These are phyloP conservation scores for Neoboletus magnificus DNA, from an alignment of 768 basidiomycete species.

Conservation along the genomic window DNA sequence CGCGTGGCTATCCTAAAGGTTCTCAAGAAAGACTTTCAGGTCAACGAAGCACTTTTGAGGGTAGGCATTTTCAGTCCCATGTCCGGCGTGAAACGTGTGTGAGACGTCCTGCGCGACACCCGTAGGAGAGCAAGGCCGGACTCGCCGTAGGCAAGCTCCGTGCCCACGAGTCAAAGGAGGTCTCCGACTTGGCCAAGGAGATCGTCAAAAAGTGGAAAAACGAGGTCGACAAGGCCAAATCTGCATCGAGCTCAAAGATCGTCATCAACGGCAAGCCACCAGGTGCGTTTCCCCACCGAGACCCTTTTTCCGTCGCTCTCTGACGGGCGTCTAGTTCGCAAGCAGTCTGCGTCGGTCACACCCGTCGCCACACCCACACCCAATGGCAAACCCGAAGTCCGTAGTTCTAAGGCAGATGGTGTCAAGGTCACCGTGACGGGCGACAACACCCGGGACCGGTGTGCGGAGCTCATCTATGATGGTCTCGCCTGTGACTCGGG, in stretches of 20 bases:
- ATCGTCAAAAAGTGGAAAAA: slow-evolving; percentile 91
- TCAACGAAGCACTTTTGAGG: slow-evolving; percentile 72
- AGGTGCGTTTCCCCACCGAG: slow-evolving; percentile 31
- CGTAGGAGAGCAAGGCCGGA: slow-evolving; percentile 87
- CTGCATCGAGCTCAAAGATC: slow-evolving; percentile 20
- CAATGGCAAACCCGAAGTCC: slow-evolving; percentile 37
- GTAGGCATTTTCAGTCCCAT: slow-evolving; percentile 54
- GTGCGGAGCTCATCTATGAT: slow-evolving; percentile 87
- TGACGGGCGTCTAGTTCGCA: slow-evolving; percentile 23
- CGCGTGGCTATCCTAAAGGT: slow-evolving; percentile 55
- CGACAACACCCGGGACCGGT: slow-evolving; percentile 81
- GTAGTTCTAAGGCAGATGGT: slow-evolving; percentile 71
- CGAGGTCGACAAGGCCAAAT: slow-evolving; percentile 72
- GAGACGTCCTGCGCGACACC: neutral
- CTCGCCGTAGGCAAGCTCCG: slow-evolving; percentile 91
- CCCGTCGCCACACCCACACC: slow-evolving; percentile 34
- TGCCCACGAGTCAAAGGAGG: slow-evolving; percentile 63
- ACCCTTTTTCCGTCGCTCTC: no score
- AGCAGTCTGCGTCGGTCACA: slow-evolving; percentile 36
- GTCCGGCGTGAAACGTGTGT: slow-evolving; percentile 7
- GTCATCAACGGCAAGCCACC: slow-evolving; percentile 25
- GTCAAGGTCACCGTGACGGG: slow-evolving; percentile 53
- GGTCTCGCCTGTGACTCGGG: slow-evolving; percentile 82
- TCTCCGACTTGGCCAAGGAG: slow-evolving; percentile 84
- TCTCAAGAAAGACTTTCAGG: slow-evolving; percentile 63